Evolutionary conservation across 352 stramenopile species (phyloP).

Genomic region (Phytopythium montanum): DNA sequence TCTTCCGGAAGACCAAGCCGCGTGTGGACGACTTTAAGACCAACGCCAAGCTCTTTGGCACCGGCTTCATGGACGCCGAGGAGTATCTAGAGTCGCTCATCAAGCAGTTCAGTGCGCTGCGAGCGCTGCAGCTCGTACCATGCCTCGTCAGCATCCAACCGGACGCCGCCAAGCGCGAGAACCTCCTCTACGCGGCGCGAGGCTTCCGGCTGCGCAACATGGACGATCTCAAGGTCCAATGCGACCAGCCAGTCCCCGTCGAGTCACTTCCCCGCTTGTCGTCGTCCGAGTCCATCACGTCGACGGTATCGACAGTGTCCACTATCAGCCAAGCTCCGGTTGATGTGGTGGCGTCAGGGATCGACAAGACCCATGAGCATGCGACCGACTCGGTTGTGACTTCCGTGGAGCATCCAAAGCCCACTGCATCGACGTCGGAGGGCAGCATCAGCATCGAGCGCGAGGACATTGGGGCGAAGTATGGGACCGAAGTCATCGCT

Average conservation of each 20-base stretch:
- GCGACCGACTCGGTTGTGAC: neutral
- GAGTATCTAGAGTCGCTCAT: constrained; percentile 70
- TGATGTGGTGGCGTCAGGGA: neutral
- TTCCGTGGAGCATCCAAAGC: neutral
- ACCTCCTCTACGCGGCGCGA: constrained; percentile 43
- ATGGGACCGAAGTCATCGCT: neutral
- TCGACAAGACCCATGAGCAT: neutral
- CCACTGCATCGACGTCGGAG: neutral
- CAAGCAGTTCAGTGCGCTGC: constrained; percentile 48
- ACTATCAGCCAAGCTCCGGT: neutral
- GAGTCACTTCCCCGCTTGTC: neutral
- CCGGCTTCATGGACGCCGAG: constrained; percentile 72
- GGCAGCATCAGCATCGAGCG: neutral
- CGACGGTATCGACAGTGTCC: constrained; percentile 3
- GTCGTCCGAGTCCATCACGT: constrained; percentile 3
- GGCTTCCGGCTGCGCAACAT: constrained; percentile 50
- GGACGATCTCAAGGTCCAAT: constrained; percentile 27
- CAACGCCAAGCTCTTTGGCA: constrained; percentile 70
- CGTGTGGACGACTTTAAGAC: constrained; percentile 80
- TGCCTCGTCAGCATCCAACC: constrained; percentile 64
- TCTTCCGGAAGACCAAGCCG: constrained; percentile 54
- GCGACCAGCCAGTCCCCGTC: constrained; percentile 2
- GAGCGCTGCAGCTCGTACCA: constrained; percentile 58
- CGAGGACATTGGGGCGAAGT: neutral
- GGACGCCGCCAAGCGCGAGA: constrained; percentile 52